Base-by-base conservation (phyloP, 441 rosid genomes). In the Pelargonium myrrhifolium region DNA sequence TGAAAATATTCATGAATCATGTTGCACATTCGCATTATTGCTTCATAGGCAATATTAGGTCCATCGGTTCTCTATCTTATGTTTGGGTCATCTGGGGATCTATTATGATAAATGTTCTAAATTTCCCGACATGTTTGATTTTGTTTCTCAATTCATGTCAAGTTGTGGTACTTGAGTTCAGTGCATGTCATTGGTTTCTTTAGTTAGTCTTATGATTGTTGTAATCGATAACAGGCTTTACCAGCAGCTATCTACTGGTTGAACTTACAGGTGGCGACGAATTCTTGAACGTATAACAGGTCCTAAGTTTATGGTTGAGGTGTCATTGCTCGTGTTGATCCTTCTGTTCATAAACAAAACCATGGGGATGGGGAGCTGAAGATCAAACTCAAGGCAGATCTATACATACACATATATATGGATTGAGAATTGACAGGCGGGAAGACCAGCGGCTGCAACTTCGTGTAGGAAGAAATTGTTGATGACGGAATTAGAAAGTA, bases 221-320 rank as follows among this genome's bases (percentile, higher is more conserved):
- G 76, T 90, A 79, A 89, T 90, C 96, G 75, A 83, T 79, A 83
- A 86, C 94, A 88, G 97, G 96, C 92, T 90, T 88, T 81, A 85
- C 71, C 82, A 84, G 89, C 83, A 84, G 90, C 93, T 92, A 77
- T 90, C 87, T 90, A 79, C 98, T 92, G 96, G 93, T 89, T 93
- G 90, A 89, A 89, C 94, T 90, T 90, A 84, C 97, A 93, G 97
- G 97, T 86, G 91, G 88, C 78, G 76, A 79, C 79, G 67, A 76
- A 59, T 84, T 63, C 67, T 73, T 56, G 79, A 80, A 70, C 79
- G 55, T 8, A 39, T 72, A 65, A 73, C 35, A 10, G 69, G 72
- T 74, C 85, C 90, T 31, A 77, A 76, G 73, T 79, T 88, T 66
- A 69, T 90, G 82, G 82, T 92, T 26, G 81, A 86, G 67, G 62